Base-by-base conservation (phyloP, 2,329 filamentous ascomycete genomes). In the Aspergillus melleus region DNA sequence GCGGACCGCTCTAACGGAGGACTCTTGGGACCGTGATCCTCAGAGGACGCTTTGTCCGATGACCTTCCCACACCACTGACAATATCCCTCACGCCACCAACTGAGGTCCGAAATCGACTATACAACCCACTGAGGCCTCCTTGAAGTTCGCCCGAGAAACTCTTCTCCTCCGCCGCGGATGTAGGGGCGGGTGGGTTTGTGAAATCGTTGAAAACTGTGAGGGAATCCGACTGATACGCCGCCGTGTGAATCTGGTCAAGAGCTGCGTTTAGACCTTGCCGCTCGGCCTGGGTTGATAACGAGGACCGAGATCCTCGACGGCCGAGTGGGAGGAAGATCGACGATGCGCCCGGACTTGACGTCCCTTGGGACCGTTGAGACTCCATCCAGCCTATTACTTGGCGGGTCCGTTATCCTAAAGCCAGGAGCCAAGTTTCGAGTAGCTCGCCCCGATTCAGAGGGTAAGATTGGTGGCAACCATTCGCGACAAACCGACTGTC, bases 141-240 rank as follows among this genome's bases (percentile, higher is more conserved):
- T 63, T 95, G 91, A 22, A 95, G 76, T 60, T 96, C 92, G 26
- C 87, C 86, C 0, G 88, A 82, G 42, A 91, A 80, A 9, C 85
- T 85, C 72, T 91, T 92, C 60, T 81, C 86, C 68, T 96, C 92
- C 24, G 82, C 77, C 1, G 83, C 80, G 1, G 85, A 78, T 1
- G 84, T 81, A 2, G 90, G 88, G 5, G 88, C 88, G 1, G 89
- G 84, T 0, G 78, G 79, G 55, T 71, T 74, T 6, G 90, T 90
- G 70, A 96, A 93, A 71, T 97, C 93, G 77, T 96, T 96, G 77
- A 98, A 98, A 9, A 92, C 96, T 2, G 94, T 98, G 52, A 98
- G 82, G 36, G 88, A 86, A 63, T 90, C 90, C 36, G 90, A 90
- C 72, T 91, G 90, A 70, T 90, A 96, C n/a, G 93, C 92, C 6